Conservation (phyloP, 1,284 basidiomycete species). For the Ganoderma boninense region DNA sequence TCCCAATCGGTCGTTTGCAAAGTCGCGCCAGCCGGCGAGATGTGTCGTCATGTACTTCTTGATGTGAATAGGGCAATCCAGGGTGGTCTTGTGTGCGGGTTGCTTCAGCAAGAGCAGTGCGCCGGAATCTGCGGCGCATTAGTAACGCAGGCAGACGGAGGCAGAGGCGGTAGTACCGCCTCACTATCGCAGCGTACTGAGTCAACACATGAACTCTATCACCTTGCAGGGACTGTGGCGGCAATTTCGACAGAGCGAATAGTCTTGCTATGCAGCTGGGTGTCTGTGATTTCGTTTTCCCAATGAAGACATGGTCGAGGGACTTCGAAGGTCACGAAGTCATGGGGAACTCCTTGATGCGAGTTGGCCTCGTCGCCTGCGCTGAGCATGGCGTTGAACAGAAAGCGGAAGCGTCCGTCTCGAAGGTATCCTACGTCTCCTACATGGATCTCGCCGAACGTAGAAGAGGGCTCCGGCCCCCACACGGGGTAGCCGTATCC, state of each 20-base stretch:
- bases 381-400: slow-evolving; percentile 5
- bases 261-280: slow-evolving; percentile 16
- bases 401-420: neutral
- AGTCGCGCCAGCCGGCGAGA: slow-evolving; percentile 14
- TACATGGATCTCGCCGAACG: slow-evolving; percentile 3
- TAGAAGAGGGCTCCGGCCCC: slow-evolving; percentile 2
- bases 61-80: slow-evolving; percentile 8
- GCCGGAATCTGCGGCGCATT: slow-evolving; percentile 14
- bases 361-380: slow-evolving; percentile 7
- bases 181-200: neutral
- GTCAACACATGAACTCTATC: neutral
- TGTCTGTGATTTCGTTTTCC: slow-evolving; percentile 12
- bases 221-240: neutral
- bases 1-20: slow-evolving; percentile 4
- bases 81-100: slow-evolving; percentile 1
- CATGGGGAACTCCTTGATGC: neutral
- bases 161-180: neutral
- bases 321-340: slow-evolving; percentile 6
- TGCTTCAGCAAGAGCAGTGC: slow-evolving; percentile 19
- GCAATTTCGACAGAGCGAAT: slow-evolving; percentile 3
- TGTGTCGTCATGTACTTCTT: slow-evolving; percentile 10
- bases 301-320: neutral
- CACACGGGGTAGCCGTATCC: slow-evolving; percentile 8
- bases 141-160: slow-evolving; percentile 7
- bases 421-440: slow-evolving; percentile 10